A percentile compares a stretch with the other conserved stretches of the same genome.
These are phyloP conservation scores for Pezicula radicicola DNA, from an alignment of 2,329 filamentous ascomycete species.

Conservation along the genomic window DNA sequence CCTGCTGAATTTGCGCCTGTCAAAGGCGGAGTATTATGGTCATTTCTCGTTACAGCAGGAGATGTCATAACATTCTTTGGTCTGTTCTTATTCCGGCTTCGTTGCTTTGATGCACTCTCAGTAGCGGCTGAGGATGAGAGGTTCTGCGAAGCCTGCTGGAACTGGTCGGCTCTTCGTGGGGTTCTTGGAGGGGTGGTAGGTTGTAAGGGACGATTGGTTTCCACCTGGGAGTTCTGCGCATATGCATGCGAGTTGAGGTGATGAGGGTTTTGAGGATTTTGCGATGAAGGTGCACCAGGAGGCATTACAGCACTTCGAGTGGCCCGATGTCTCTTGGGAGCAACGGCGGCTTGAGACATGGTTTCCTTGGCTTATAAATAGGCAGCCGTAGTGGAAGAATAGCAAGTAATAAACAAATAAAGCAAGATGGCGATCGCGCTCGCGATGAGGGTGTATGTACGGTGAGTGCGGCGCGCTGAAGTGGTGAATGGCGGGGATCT, in stretches of 20 bases:
- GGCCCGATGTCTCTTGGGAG: conserved; percentile 32
- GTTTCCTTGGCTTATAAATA: conserved; percentile 46
- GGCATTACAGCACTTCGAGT: conserved; percentile 22
- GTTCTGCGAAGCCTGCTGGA: conserved; percentile 9
- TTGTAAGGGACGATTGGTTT: conserved; percentile 18
- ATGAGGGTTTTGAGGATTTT: conserved; percentile 40
- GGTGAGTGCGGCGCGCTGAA: conserved; percentile 2
- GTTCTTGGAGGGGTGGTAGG: conserved; percentile 30
- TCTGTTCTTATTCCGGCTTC: conserved; percentile 25
- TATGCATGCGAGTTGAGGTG: conserved; percentile 37
- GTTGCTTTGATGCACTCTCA: conserved; percentile 27
- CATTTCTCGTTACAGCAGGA: conserved; percentile 20
- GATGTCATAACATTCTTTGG: conserved; percentile 28
- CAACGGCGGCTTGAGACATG: conserved; percentile 40
- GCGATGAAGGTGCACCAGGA: conserved; percentile 19
- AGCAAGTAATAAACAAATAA: conserved; percentile 13
- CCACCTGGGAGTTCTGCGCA: conserved; percentile 30
- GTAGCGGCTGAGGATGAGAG: conserved; percentile 12
- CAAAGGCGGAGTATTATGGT: conserved; percentile 22
- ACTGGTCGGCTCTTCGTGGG: conserved; percentile 22
- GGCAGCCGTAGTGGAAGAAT: conserved; percentile 22
- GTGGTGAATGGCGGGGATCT: conserved; percentile 1
- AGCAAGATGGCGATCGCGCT: conserved; percentile 5
- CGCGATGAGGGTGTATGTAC: conserved; percentile 2
- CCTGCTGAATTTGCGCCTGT: conserved; percentile 18